Evolutionary conservation across 768 basidiomycete genomes (phyloP), one percentile per base, ranked within the genome.

Genomic region (Pleurotus tuber-regium): DNA sequence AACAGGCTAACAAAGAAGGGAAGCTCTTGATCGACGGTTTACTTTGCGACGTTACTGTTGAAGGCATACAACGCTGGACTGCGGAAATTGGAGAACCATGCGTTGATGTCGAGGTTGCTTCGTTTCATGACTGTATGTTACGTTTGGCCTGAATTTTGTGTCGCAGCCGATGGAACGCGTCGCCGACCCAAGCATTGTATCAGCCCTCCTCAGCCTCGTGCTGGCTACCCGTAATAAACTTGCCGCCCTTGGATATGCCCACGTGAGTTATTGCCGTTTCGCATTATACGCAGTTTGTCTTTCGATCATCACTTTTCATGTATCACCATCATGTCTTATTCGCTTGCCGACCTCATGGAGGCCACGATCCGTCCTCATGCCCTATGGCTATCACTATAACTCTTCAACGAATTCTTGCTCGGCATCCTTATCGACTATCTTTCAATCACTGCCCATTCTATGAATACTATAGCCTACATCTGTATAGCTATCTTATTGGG

Each of bases 31-130:
- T 78, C 36, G 83, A 92, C 64, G 90, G 90, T 1, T 72, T 93
- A 11, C 68, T 93, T 19, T 92, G 90, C 61, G 89, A 93, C 64
- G 67, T 74, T 11, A 90, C 90, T 0, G 78, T 89, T 23, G 81
- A 85, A 23, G 89, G 83, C 4, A 78, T 93, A 28, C 73, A 77
- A 42, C 70, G 67, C 44, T 93, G 90, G 89, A 78, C 81, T 25
- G 60, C 74, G 11, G 79, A 82, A 39, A 74, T 92, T 36, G 89
- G 86, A 10, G 80, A 80, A 55, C 78, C 76, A 6, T 76, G 75
- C 56, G 63, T 85, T 51, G 76, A 78, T 26, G 70, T 87, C 14
- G 87, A 91, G 75, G 87, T 73, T 72, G 56, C 58, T 48, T 29
- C 40, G 21, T 49, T 47, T 23, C 50, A 28, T 47, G 11, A 8